Conservation (phyloP, 108 stramenopile genomes). For the Fistulifera solaris region DNA sequence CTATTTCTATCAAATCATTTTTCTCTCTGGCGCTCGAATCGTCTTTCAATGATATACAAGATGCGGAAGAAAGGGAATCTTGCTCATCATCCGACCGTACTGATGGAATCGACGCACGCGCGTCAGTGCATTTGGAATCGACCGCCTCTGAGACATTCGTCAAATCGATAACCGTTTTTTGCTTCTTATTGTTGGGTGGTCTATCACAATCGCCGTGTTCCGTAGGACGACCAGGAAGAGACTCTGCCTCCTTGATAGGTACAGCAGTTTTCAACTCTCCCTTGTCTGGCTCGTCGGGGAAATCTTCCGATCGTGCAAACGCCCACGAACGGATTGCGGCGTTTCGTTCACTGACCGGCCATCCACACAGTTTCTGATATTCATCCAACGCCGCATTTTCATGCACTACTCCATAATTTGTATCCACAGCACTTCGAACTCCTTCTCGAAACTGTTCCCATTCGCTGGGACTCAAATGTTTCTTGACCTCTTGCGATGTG, state of each 20-base stretch:
- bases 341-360: conserved; percentile 54
- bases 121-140: background rate
- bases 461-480: conserved; percentile 28
- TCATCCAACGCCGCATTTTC: conserved; percentile 66
- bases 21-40: no score
- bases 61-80: no score
- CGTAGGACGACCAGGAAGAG: background rate
- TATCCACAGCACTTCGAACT: conserved; percentile 36
- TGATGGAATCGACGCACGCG: background rate
- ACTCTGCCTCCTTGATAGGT: background rate
- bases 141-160: background rate
- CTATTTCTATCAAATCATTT: background rate
- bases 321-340: conserved; percentile 44
- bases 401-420: conserved; percentile 55
- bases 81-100: background rate
- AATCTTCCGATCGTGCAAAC: conserved; percentile 26
- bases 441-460: conserved; percentile 34
- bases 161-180: background rate
- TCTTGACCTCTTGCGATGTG: conserved; percentile 20
- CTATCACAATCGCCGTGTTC: background rate
- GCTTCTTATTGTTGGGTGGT: background rate
- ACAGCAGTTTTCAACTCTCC: background rate
- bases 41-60: no score
- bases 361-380: conserved; percentile 51
- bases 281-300: background rate